A percentile compares a stretch with the other conserved stretches of the same genome.
Evolutionary conservation across 257 asterid species (phyloP).

Genomic region (Cynanchum wilfordii): DNA sequence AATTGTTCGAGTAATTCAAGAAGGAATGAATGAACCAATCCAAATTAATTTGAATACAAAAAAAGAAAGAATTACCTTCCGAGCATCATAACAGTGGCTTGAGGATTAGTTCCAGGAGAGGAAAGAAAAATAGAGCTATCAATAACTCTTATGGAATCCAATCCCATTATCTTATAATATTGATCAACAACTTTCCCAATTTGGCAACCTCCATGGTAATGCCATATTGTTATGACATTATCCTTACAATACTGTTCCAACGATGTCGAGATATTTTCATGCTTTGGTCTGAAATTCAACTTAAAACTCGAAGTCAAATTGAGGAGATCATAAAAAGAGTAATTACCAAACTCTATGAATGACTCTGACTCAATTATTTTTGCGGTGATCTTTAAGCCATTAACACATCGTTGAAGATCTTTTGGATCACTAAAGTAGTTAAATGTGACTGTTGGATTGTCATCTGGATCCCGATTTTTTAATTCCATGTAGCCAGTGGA

Average conservation of each 20-base stretch:
- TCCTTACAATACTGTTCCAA: constrained; percentile 79
- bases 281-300: constrained; percentile 56
- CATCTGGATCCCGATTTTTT: constrained; percentile 38
- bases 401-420: constrained; percentile 58
- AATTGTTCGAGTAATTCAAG: too few species aligned
- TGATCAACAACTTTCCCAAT: constrained; percentile 60
- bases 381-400: constrained; percentile 53
- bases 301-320: constrained; percentile 66
- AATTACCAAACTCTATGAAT: constrained; percentile 42
- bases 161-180: constrained; percentile 52
- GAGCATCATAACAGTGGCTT: constrained; percentile 89
- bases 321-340: constrained; percentile 44
- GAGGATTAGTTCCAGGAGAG: constrained; percentile 90
- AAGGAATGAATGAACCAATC: not conserved
- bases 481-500: constrained; percentile 66
- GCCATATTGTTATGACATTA: constrained; percentile 89
- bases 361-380: constrained; percentile 54
- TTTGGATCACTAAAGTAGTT: constrained; percentile 62
- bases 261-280: constrained; percentile 45
- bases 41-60: too few species aligned
- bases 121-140: constrained; percentile 76
- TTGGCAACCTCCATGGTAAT: constrained; percentile 85
- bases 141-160: constrained; percentile 50
- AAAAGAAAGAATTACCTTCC: constrained; percentile 48
- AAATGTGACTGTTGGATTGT: constrained; percentile 68